phyloP scores from a whole-genome alignment of 192 early-diverging fungal species.

The Funneliformis geosporum region DNA sequence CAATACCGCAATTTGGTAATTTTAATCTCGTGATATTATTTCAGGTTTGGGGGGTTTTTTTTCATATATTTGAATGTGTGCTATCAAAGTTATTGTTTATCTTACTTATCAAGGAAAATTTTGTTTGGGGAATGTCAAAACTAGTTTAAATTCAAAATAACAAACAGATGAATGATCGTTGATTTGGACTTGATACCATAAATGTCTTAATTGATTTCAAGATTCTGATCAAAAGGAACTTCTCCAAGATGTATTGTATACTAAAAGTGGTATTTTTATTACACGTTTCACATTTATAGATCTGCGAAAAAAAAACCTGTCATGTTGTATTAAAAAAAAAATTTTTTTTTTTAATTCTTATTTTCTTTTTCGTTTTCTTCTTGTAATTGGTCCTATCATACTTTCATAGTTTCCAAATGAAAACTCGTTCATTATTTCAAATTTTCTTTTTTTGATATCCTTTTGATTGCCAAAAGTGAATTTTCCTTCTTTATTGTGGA shows the following conservation, averaged over 20 bases:
- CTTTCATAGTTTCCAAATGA: conserved; percentile 42
- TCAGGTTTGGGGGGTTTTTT: no score
- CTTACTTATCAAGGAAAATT: no score
- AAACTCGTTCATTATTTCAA: conserved; percentile 45
- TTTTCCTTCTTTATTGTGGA: conserved; percentile 27
- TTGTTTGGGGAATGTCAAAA: no score
- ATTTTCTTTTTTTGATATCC: conserved; percentile 41
- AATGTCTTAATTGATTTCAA: background rate
- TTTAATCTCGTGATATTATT: no score
- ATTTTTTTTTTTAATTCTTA: background rate
- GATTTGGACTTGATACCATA: background rate
- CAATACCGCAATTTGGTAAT: no score
- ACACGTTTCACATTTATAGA: no score
- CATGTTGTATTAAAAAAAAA: background rate
- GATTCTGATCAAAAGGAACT: no score
- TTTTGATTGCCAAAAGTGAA: background rate
- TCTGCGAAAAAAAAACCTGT: background rate
- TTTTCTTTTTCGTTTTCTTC: conserved; percentile 34
- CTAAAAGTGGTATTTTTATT: no score
- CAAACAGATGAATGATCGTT: background rate
- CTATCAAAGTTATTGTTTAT: no score
- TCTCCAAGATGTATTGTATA: no score
- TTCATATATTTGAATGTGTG: no score
- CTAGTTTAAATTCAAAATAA: background rate
- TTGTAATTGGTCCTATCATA: conserved; percentile 41